Percentiles rank a stretch among this genome's conserved stretches.
phyloP scores from a whole-genome alignment of 228 moss, liverwort and hornwort genomes.

The Sphagnum fallax region DNA sequence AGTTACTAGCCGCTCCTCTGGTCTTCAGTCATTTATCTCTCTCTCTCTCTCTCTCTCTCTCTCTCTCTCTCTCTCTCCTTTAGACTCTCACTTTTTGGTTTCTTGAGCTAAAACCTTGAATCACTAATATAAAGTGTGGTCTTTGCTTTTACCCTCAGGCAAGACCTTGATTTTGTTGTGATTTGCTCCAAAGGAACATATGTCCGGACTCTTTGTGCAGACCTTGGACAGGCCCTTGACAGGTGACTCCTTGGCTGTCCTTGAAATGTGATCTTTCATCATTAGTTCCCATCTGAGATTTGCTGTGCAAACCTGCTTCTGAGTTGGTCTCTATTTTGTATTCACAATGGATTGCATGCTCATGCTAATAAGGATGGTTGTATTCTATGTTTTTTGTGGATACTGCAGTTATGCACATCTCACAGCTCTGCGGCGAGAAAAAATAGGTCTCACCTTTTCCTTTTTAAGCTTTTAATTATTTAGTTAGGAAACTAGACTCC shows the following conservation, averaged over 20 bases:
- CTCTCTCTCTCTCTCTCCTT: background rate
- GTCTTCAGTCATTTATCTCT: background rate
- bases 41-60: background rate
- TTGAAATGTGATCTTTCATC: background rate
- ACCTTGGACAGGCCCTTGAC: constrained; percentile 60
- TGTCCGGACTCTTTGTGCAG: constrained; percentile 76
- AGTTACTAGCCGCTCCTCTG: background rate
- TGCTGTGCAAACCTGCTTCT: background rate
- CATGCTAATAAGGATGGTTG: too few relatives aligned
- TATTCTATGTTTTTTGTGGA: background rate
- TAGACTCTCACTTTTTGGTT: too few relatives aligned
- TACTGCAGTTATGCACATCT: constrained; percentile 77
- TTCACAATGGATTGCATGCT: too few relatives aligned
- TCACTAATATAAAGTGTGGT: background rate
- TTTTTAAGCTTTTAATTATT: background rate
- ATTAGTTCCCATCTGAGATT: background rate
- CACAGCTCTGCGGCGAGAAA: constrained; percentile 67
- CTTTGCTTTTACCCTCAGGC: constrained; percentile 29
- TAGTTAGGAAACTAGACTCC: background rate
- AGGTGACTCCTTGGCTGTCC: constrained; percentile 26
- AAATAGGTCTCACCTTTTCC: constrained; percentile 44
- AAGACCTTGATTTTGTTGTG: constrained; percentile 68
- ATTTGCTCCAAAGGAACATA: constrained; percentile 90
- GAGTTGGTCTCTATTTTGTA: background rate
- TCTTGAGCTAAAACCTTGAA: background rate